Evolutionary conservation across 2,329 filamentous ascomycete genomes (phyloP).

Genomic region (Fusarium kyushuense): DNA sequence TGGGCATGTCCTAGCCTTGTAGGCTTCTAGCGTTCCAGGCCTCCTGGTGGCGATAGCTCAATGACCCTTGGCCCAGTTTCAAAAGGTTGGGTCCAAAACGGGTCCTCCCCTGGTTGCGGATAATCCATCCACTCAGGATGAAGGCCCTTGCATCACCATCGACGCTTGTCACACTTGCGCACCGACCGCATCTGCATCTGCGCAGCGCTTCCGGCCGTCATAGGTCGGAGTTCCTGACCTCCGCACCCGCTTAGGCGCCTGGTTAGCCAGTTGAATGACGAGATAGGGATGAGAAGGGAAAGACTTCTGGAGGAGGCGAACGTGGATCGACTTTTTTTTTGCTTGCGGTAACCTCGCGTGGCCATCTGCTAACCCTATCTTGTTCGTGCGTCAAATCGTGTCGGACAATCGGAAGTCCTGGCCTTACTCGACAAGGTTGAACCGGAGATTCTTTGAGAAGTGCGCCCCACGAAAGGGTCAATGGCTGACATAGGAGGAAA

Average conservation of each 20-base stretch:
- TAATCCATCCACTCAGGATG: slow-evolving; percentile 36
- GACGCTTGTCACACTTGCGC: slow-evolving; percentile 34
- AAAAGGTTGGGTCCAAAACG: slow-evolving; percentile 40
- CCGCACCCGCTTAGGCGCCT: slow-evolving; percentile 39
- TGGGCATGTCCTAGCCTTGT: slow-evolving; percentile 29
- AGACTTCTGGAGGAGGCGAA: slow-evolving; percentile 4
- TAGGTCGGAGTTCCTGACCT: slow-evolving; percentile 15
- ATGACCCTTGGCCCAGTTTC: slow-evolving; percentile 31
- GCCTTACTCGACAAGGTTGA: slow-evolving; percentile 4
- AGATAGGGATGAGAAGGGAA: slow-evolving; percentile 15
- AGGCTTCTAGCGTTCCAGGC: slow-evolving; percentile 33
- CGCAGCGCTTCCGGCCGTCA: slow-evolving; percentile 20
- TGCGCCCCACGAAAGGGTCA: slow-evolving; percentile 4
- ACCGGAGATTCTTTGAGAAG: slow-evolving; percentile 19
- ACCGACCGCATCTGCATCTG: slow-evolving; percentile 22
- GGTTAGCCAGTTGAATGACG: slow-evolving; percentile 33
- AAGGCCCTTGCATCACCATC: slow-evolving; percentile 35
- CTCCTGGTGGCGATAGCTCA: slow-evolving; percentile 33
- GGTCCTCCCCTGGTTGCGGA: slow-evolving; percentile 17
- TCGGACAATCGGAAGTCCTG: slow-evolving; percentile 8
- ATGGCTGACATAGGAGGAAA: slow-evolving; percentile 15
- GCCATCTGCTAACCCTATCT: slow-evolving; percentile 16
- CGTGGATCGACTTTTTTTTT: slow-evolving; percentile 14
- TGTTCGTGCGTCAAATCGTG: slow-evolving; percentile 26
- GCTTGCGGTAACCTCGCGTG: slow-evolving; percentile 16